Conservation (phyloP, 208 protist genomes). For the Vickermania spadyakhi region DNA sequence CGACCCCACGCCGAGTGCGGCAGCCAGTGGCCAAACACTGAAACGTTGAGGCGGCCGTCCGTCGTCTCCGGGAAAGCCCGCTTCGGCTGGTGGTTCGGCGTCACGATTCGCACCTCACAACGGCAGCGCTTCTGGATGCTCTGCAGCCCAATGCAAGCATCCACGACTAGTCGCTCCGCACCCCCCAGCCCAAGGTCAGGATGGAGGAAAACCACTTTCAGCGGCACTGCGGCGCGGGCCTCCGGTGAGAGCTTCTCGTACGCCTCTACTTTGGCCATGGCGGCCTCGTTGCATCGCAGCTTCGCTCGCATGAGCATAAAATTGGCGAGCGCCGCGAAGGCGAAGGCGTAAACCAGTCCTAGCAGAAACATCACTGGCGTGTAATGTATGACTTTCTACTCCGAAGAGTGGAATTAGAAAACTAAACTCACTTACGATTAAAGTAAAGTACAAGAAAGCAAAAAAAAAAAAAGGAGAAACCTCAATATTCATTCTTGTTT, state of each 20-base stretch:
- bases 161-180: slow-evolving; percentile 96
- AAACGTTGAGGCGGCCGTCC: slow-evolving; percentile 85
- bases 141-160: slow-evolving; percentile 89
- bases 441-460: too few species aligned
- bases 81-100: slow-evolving; percentile 86
- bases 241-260: not conserved
- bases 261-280: not conserved
- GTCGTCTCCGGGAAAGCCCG: slow-evolving; percentile 93
- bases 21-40: slow-evolving; percentile 78
- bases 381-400: too few species aligned
- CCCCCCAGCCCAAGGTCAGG: slow-evolving; percentile 96
- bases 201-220: slow-evolving; percentile 90
- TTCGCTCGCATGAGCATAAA: slow-evolving; percentile 24
- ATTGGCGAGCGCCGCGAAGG: slow-evolving; percentile 17
- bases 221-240: not conserved
- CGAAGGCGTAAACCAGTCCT: slow-evolving; percentile 27
- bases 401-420: too few species aligned
- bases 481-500: too few species aligned
- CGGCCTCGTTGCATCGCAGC: not conserved
- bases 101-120: slow-evolving; percentile 77
- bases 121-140: slow-evolving; percentile 53
- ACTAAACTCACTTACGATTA: too few species aligned
- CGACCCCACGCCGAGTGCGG: slow-evolving; percentile 75
- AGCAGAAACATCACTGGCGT: too few species aligned
- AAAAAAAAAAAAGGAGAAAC: too few species aligned